phyloP scores from a whole-genome alignment of 1,139 yeast species.

The Kodamaea arcana region DNA sequence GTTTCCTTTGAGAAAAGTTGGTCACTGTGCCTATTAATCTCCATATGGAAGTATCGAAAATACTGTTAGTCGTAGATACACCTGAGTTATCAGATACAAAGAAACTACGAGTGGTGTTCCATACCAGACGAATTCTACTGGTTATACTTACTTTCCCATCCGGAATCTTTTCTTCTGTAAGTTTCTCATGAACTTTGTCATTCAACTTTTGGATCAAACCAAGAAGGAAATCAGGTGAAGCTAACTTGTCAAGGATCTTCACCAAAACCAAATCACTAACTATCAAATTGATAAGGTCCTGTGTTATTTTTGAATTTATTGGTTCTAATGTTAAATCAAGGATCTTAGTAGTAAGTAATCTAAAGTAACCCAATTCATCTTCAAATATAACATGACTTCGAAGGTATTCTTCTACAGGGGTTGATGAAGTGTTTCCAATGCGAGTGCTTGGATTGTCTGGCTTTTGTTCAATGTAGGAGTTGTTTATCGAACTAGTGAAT shows the following conservation, averaged over 20 bases:
- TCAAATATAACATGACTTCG: constrained; percentile 14
- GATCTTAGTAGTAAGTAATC: constrained; percentile 23
- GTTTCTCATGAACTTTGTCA: constrained; percentile 5
- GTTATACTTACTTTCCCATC: background rate
- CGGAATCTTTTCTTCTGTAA: background rate
- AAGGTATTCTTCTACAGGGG: constrained; percentile 9
- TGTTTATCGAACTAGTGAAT: background rate
- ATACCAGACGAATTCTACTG: background rate
- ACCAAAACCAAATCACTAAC: constrained; percentile 34
- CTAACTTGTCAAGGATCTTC: constrained; percentile 25
- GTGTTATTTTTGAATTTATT: constrained; percentile 27
- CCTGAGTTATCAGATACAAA: background rate
- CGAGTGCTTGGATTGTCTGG: too few relatives aligned
- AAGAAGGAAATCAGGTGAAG: constrained; percentile 29
- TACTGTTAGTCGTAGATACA: background rate
- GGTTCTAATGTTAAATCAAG: constrained; percentile 20
- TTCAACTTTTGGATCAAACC: constrained; percentile 10
- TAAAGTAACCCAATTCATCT: constrained; percentile 14
- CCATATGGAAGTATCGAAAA: constrained; percentile 20
- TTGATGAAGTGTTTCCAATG: constrained; percentile 1
- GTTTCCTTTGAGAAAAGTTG: constrained; percentile 26
- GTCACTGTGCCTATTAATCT: constrained; percentile 26
- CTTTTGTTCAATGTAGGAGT: background rate
- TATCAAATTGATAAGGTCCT: constrained; percentile 24
- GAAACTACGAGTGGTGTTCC: background rate